A percentile compares a stretch with the other conserved stretches of the same genome.
These are phyloP conservation scores for Wickerhamiella occidentalis DNA, from an alignment of 805 yeast species.

Conservation along the genomic window DNA sequence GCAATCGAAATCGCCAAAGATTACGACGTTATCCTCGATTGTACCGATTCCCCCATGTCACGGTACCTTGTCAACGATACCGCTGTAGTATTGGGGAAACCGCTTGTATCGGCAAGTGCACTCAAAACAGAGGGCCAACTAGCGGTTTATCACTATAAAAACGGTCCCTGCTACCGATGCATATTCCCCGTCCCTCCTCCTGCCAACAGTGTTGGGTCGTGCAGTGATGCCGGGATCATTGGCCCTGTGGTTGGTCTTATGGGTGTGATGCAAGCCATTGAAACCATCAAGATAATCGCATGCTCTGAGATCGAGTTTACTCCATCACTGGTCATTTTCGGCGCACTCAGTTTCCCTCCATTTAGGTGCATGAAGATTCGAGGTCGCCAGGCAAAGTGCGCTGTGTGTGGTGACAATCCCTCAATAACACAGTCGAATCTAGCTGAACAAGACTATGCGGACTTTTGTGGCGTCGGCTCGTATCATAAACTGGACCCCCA, in stretches of 20 bases:
- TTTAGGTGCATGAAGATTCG: conserved; percentile 73
- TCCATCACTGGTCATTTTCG: conserved; percentile 54
- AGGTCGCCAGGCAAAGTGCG: conserved; percentile 46
- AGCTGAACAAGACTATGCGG: conserved; percentile 47
- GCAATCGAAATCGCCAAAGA: conserved; percentile 48
- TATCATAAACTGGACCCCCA: conserved; percentile 30
- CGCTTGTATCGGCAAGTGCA: conserved; percentile 87
- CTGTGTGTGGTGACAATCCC: conserved; percentile 48
- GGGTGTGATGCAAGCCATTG: conserved; percentile 82
- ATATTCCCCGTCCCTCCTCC: conserved; percentile 86
- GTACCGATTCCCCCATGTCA: conserved; percentile 86
- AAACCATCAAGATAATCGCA: conserved; percentile 62
- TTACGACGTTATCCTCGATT: conserved; percentile 75
- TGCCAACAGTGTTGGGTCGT: conserved; percentile 66
- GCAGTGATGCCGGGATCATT: conserved; percentile 86
- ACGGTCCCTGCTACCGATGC: conserved; percentile 91
- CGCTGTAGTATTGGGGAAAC: conserved; percentile 51
- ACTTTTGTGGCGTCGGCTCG: conserved; percentile 56
- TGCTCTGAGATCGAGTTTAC: conserved; percentile 43
- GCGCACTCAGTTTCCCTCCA: conserved; percentile 39
- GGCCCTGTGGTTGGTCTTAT: conserved; percentile 94
- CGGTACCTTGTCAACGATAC: conserved; percentile 81
- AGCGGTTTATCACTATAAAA: conserved; percentile 53
- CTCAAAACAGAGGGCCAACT: conserved; percentile 85
- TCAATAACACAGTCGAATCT: conserved; percentile 39